Conservation (phyloP, 371 early-diverging fungal species). For the Zopfochytrium polystomum region DNA sequence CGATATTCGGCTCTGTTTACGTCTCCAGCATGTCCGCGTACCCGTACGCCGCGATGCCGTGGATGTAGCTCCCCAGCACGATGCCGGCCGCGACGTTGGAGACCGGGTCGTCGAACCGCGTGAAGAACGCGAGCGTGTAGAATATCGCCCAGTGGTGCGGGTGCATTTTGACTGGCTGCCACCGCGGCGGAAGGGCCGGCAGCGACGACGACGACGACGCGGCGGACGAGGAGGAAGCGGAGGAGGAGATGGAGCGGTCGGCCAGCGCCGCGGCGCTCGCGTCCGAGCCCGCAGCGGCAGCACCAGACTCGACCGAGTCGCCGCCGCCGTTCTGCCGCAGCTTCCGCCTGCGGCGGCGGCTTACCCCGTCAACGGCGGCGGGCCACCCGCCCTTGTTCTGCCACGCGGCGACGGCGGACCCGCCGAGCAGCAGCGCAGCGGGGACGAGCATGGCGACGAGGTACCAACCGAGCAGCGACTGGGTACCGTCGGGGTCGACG, state of each 20-base stretch:
- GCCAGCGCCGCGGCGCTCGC: too few species aligned
- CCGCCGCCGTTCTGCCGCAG: background rate
- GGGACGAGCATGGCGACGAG: slow-evolving; percentile 60
- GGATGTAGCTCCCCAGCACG: slow-evolving; percentile 72
- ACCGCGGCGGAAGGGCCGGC: slow-evolving; percentile 23
- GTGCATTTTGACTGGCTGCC: slow-evolving; percentile 53
- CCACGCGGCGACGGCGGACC: slow-evolving; percentile 3
- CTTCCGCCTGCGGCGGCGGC: slow-evolving; percentile 1
- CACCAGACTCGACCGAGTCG: too few species aligned
- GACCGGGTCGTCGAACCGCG: slow-evolving; percentile 63
- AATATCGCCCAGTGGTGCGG: slow-evolving; percentile 88
- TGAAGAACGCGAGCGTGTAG: slow-evolving; percentile 78
- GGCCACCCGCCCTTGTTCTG: slow-evolving; percentile 8
- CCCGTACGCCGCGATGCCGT: slow-evolving; percentile 56
- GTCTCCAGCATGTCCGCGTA: slow-evolving; percentile 18
- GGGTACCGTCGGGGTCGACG: slow-evolving; percentile 26
- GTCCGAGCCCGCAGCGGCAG: too few species aligned
- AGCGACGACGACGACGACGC: background rate
- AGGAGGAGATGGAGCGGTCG: background rate
- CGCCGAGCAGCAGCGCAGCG: slow-evolving; percentile 41
- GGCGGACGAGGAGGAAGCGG: too few species aligned
- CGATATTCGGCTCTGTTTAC: too few species aligned
- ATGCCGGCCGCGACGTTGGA: slow-evolving; percentile 75
- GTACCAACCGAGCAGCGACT: slow-evolving; percentile 49
- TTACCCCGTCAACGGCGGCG: background rate